These are phyloP conservation scores for Cryphonectria carpinicola DNA, from an alignment of 2,329 filamentous ascomycete genomes.

Conservation along the genomic window DNA sequence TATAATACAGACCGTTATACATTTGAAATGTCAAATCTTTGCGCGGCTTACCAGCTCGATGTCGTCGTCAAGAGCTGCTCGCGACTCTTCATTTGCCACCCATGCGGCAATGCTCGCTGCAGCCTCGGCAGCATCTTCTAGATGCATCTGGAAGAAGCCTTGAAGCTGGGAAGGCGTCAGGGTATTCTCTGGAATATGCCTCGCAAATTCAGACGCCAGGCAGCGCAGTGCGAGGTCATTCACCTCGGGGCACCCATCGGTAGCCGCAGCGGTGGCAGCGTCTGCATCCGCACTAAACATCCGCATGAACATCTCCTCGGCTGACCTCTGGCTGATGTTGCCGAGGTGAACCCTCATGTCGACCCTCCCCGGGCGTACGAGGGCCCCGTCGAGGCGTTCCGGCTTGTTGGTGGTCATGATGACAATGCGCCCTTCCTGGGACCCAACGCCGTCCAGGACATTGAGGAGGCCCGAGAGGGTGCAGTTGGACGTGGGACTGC, in stretches of 20 bases:
- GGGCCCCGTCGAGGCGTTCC: constrained; percentile 63
- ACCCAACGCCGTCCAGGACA: constrained; percentile 69
- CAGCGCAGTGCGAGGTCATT: constrained; percentile 13
- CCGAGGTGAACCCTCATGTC: constrained; percentile 63
- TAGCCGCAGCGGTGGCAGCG: not conserved
- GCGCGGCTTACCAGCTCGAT: constrained; percentile 21
- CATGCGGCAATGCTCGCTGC: constrained; percentile 28
- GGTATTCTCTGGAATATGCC: constrained; percentile 39
- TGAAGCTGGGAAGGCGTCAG: constrained; percentile 43
- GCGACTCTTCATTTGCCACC: constrained; percentile 21
- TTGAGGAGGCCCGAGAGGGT: constrained; percentile 68
- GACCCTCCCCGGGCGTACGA: constrained; percentile 65
- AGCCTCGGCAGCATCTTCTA: constrained; percentile 38
- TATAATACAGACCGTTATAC: constrained; percentile 11
- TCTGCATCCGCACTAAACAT: constrained; percentile 39
- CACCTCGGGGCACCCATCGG: constrained; percentile 32
- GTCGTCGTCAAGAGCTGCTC: constrained; percentile 19
- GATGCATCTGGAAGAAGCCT: constrained; percentile 41
- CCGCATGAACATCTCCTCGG: constrained; percentile 42
- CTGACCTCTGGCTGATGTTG: constrained; percentile 40
- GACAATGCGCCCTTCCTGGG: constrained; percentile 68
- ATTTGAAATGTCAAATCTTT: constrained; percentile 4
- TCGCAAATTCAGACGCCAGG: constrained; percentile 37
- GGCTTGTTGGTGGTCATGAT: constrained; percentile 74
- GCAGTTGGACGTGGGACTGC: constrained; percentile 27